Base-by-base conservation (phyloP, 192 early-diverging fungal species). In the Linnemannia exigua region DNA sequence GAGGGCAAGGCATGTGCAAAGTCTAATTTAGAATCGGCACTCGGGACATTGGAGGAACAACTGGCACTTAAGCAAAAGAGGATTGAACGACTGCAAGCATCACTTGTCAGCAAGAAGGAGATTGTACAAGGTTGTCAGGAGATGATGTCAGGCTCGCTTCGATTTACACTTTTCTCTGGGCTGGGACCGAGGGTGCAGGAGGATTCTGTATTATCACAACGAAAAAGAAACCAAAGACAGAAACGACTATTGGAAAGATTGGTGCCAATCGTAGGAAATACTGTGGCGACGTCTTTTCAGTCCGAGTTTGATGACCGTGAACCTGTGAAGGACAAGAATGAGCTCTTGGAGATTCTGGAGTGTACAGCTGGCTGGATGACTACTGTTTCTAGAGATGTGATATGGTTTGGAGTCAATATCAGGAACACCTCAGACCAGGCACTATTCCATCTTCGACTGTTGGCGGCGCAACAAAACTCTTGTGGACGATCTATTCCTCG, bases 111-210 rank as follows among this genome's bases (percentile, higher is more conserved):
- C 33, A 83, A 83, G 66, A 51, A 22, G 16, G 74, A 83, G 22
- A 70, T 77, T 20, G 67, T 83, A 35, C 80, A 82, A 35, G 37
- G 41, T 12, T 82, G 74, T 52, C 80, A 76, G 28, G 75, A 67
- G 16, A 14, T 72, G 47, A 44, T 77, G 47, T 28, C 37, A 2
- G 80, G 70, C 1, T 70, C 68, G 0, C 70, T 76, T 38, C 44
- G 54, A 36, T 67, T 25, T 9, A 33, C 48, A 17, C 51, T 82
- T 28, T n/a, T 33, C 41, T 54, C 54, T 22, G 80, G 74, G 36
- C 63, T 67, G 46, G 38, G 20, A 33, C 46, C 28, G 1, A 63
- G 11, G 44, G n/a, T 19, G 8, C 20, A 25, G 31, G 61, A 72
- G 0, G 37, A 51, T 12, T 20, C 44, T 14, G 0, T 5, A 7